Conservation (phyloP, 768 basidiomycete genomes). For the Mycena amicta region DNA sequence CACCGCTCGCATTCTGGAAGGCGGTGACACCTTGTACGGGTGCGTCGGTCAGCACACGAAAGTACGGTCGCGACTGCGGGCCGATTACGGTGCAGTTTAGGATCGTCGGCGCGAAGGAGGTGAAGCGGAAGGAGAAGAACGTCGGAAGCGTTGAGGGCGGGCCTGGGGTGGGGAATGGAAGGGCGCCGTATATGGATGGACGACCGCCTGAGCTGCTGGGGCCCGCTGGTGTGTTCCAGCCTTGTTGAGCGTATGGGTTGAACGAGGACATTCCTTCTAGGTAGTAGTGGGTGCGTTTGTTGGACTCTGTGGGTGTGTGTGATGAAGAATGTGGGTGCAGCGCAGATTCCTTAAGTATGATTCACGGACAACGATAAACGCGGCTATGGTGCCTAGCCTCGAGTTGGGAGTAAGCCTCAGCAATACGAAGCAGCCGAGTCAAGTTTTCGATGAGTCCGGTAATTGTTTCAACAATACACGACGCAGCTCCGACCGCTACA, state of each 20-base stretch:
- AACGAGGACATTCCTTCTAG: background rate
- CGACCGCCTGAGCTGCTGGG: background rate
- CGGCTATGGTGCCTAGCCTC: background rate
- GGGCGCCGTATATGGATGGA: slow-evolving; percentile 23
- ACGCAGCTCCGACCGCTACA: background rate
- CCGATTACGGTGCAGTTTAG: slow-evolving; percentile 44
- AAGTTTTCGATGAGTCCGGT: background rate
- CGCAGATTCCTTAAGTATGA: background rate
- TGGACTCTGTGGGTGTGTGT: background rate
- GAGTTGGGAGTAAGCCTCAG: too few species aligned
- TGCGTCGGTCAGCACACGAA: slow-evolving; percentile 40
- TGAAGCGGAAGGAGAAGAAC: slow-evolving; percentile 20
- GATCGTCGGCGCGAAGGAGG: slow-evolving; percentile 25
- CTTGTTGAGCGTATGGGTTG: slow-evolving; percentile 2
- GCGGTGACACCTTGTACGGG: slow-evolving; percentile 37
- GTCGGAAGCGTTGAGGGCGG: slow-evolving; percentile 10
- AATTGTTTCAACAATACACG: background rate
- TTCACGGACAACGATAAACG: background rate
- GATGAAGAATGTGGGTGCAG: background rate
- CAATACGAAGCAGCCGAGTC: too few species aligned
- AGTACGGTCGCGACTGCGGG: slow-evolving; percentile 40
- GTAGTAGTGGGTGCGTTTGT: background rate
- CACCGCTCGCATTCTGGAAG: slow-evolving; percentile 41
- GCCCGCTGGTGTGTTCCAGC: background rate
- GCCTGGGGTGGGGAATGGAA: slow-evolving; percentile 14